Evolutionary conservation across 2,329 filamentous ascomycete genomes (phyloP).

Genomic region (Fusarium udum): DNA sequence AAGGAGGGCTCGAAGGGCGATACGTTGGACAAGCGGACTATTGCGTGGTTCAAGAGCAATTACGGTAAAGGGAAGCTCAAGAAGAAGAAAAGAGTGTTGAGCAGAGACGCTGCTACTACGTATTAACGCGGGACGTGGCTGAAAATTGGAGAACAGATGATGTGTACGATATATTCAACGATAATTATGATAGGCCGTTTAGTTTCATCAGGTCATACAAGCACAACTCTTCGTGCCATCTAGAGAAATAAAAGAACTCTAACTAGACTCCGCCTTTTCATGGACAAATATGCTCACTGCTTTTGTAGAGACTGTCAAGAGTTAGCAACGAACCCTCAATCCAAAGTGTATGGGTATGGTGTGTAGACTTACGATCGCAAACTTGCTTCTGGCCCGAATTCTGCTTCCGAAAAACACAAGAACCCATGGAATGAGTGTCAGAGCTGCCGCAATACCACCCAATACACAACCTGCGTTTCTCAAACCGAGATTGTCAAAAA

Average conservation of each 20-base stretch:
- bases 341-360: rapidly evolving
- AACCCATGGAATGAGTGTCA: constrained; percentile 89
- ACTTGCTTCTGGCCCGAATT: constrained; percentile 79
- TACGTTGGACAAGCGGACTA: constrained; percentile 13
- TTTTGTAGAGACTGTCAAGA: constrained; percentile 35
- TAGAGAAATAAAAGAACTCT: neutral
- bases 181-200: neutral
- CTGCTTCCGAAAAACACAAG: constrained; percentile 79
- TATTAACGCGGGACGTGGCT: neutral
- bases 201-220: neutral
- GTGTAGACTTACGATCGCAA: constrained; percentile 68
- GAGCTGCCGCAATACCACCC: constrained; percentile 72
- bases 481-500: constrained; percentile 79
- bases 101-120: constrained; percentile 17
- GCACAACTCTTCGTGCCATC: neutral
- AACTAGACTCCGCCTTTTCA: neutral
- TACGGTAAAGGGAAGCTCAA: constrained; percentile 18
- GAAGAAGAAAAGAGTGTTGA: constrained; percentile 24
- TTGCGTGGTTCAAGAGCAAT: constrained; percentile 22
- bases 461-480: constrained; percentile 77
- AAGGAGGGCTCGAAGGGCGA: neutral
- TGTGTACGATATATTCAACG: neutral
- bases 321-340: neutral
- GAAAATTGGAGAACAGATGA: neutral
- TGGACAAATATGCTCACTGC: neutral